phyloP scores from a whole-genome alignment of 208 protist species.

The Wallacemonas collosoma region DNA sequence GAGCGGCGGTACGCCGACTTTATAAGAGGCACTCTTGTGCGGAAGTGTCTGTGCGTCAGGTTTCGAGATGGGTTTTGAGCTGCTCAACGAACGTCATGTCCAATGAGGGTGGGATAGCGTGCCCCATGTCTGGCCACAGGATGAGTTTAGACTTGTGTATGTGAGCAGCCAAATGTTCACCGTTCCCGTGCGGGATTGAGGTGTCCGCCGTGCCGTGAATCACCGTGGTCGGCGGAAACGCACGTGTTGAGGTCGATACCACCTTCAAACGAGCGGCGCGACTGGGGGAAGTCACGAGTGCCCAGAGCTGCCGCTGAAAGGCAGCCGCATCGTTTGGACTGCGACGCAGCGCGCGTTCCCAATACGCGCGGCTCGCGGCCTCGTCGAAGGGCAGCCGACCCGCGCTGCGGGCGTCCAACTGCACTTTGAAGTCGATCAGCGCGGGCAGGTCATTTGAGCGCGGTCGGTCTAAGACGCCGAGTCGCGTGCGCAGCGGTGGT shows the following conservation, averaged over 20 bases:
- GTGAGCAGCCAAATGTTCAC: conserved; percentile 16
- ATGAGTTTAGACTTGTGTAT: conserved; percentile 30
- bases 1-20: no score
- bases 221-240: conserved; percentile 31
- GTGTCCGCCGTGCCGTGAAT: conserved; percentile 37
- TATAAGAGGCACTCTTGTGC: background rate
- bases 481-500: conserved; percentile 6
- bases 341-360: background rate
- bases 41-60: background rate
- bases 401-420: background rate
- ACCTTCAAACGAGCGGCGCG: conserved; percentile 39
- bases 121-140: conserved; percentile 28
- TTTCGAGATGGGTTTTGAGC: background rate
- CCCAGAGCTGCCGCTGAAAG: conserved; percentile 53
- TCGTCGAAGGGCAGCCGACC: conserved; percentile 5
- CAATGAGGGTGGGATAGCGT: conserved; percentile 24
- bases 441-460: background rate
- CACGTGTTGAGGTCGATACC: conserved; percentile 18
- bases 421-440: conserved; percentile 13
- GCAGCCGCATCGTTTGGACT: conserved; percentile 10
- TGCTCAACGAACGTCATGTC: background rate
- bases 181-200: conserved; percentile 27
- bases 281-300: conserved; percentile 48
- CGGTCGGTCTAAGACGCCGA: conserved; percentile 27
- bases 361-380: conserved; percentile 9